phyloP scores from a whole-genome alignment of 1,284 basidiomycete genomes.

The Leucoagaricus sp. region DNA sequence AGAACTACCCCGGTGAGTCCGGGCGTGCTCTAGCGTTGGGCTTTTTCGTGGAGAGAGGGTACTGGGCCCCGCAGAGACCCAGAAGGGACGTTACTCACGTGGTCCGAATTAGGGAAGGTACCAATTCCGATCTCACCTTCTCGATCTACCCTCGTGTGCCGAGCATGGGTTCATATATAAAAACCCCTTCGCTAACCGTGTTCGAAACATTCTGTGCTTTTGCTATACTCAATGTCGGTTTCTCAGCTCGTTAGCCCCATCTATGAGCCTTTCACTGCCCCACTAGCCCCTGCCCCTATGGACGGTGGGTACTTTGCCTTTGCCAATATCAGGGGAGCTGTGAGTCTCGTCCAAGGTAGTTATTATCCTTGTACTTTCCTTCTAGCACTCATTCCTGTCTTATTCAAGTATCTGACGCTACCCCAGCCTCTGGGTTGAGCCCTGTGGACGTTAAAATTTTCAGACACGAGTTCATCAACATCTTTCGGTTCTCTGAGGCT shows the following conservation, averaged over 20 bases:
- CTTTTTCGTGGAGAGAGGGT: not conserved
- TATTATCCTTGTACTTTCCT: conserved; percentile 7
- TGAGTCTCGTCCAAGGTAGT: conserved; percentile 52
- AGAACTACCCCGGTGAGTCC: not conserved
- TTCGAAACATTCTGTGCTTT: conserved; percentile 7
- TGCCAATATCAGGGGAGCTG: conserved; percentile 43
- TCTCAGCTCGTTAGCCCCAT: conserved; percentile 12
- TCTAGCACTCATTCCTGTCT: not conserved
- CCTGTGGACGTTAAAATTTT: conserved; percentile 50
- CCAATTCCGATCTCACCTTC: conserved; percentile 9
- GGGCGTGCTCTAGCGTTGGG: not conserved
- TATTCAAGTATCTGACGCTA: conserved; percentile 31
- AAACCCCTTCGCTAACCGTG: conserved; percentile 14
- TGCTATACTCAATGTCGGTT: conserved; percentile 14
- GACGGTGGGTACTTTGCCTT: conserved; percentile 46
- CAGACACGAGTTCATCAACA: conserved; percentile 59
- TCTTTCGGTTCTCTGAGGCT: conserved; percentile 53
- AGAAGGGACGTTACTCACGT: conserved; percentile 7
- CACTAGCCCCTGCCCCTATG: conserved; percentile 16
- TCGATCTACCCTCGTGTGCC: conserved; percentile 34
- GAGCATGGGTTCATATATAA: conserved; percentile 35
- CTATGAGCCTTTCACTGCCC: conserved; percentile 11
- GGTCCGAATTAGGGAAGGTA: not conserved
- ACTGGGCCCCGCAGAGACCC: conserved; percentile 2
- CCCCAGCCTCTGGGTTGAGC: conserved; percentile 35